Evolutionary conservation across 345 rosid genomes (phyloP).

Genomic region (Garcia nutans): DNA sequence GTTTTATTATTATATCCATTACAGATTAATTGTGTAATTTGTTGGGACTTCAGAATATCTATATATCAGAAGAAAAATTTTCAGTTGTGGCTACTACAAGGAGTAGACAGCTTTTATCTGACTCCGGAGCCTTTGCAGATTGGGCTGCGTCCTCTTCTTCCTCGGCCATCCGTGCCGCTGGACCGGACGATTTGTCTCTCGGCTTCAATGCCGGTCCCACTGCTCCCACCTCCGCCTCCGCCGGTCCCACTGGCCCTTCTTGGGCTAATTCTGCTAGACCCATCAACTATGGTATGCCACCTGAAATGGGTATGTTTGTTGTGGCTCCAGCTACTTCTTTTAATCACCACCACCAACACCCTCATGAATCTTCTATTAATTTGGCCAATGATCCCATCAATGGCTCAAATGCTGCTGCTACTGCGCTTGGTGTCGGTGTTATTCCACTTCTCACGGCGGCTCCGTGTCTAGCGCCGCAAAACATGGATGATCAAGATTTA

Average conservation of each 20-base stretch:
- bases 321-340: constrained; percentile 69
- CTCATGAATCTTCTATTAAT: constrained; percentile 36
- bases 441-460: constrained; percentile 71
- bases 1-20: no score
- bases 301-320: constrained; percentile 85
- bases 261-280: constrained; percentile 53
- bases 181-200: constrained; percentile 85
- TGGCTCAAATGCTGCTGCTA: constrained; percentile 43
- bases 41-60: no score
- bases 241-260: constrained; percentile 33
- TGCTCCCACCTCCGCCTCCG: constrained; percentile 36
- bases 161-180: constrained; percentile 53
- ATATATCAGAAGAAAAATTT: no score
- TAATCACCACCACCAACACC: constrained; percentile 50
- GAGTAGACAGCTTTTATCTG: constrained; percentile 67
- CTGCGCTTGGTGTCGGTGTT: constrained; percentile 78
- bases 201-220: constrained; percentile 90
- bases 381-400: constrained; percentile 34
- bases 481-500: constrained; percentile 51
- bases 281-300: constrained; percentile 54
- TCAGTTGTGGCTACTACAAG: constrained; percentile 94
- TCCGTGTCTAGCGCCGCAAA: constrained; percentile 49
- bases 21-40: no score
- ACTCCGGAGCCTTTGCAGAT: constrained; percentile 92
- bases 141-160: constrained; percentile 66